These are phyloP conservation scores for Parafenestella ontariensis DNA, from an alignment of 2,329 filamentous ascomycete genomes.

Conservation along the genomic window DNA sequence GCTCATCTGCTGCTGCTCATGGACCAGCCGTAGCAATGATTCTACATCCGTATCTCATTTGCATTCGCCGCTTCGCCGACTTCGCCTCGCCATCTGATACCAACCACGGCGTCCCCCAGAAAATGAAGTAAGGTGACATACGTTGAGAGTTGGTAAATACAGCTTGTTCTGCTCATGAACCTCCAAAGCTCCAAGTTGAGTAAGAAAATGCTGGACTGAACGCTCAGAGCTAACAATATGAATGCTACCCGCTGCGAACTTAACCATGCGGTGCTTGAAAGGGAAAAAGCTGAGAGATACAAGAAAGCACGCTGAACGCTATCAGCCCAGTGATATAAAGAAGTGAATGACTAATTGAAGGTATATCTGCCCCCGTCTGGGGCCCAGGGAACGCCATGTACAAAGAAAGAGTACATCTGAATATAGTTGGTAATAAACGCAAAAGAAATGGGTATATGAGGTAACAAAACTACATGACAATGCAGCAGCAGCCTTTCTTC, in stretches of 20 bases:
- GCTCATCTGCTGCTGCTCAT: conserved; percentile 14
- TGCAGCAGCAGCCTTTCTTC: conserved; percentile 71
- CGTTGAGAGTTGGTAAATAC: neutral
- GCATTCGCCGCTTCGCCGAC: conserved; percentile 1
- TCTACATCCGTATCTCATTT: conserved; percentile 11
- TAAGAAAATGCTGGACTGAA: neutral
- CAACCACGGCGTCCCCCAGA: neutral
- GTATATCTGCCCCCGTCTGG: conserved; percentile 16
- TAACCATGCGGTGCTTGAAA: neutral
- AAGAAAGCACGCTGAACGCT: conserved; percentile 45
- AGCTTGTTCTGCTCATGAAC: conserved; percentile 4
- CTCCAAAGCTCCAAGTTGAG: neutral
- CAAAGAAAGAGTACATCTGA: conserved; percentile 35
- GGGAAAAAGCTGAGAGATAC: conserved; percentile 15
- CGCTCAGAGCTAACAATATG: neutral
- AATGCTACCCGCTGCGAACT: neutral
- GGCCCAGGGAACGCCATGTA: conserved; percentile 32
- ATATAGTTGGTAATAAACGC: conserved; percentile 24
- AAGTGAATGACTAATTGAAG: conserved; percentile 11
- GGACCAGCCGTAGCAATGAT: conserved; percentile 28
- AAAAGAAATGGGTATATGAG: conserved; percentile 38
- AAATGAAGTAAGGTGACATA: neutral
- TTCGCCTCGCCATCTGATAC: neutral
- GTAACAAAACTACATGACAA: conserved; percentile 69
- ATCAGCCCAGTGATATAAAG: conserved; percentile 32